phyloP scores from a whole-genome alignment of 1,139 yeast genomes.

The Eremothecium gossypii region DNA sequence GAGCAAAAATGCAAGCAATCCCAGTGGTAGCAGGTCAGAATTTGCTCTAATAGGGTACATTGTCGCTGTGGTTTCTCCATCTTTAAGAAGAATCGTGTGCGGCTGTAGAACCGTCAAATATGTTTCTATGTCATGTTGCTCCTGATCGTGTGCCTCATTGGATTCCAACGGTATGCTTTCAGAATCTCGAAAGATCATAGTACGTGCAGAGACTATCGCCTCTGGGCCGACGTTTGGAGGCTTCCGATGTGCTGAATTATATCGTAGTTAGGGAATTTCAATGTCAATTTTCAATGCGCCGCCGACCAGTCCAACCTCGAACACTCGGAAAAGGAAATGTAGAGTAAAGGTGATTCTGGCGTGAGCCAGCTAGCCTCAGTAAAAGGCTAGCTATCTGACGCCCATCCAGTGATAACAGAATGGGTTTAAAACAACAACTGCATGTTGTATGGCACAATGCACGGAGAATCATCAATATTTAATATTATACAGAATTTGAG shows the following conservation, averaged over 20 bases:
- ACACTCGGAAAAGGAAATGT: no score
- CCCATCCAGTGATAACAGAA: no score
- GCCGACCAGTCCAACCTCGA: no score
- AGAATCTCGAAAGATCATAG: constrained; percentile 1
- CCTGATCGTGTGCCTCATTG: not conserved
- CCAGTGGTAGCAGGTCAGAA: constrained; percentile 56
- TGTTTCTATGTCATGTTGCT: not conserved
- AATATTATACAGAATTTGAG: no score
- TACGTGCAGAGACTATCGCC: not conserved
- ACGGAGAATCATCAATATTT: no score
- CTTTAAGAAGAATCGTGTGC: constrained; percentile 65
- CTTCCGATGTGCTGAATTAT: not conserved
- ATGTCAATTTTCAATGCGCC: no score
- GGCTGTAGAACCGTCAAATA: constrained; percentile 25
- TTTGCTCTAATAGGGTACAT: constrained; percentile 69
- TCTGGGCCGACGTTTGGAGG: not conserved
- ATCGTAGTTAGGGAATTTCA: constrained; percentile 1
- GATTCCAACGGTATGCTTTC: not conserved
- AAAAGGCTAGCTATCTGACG: no score
- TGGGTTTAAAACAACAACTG: no score
- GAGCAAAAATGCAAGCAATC: constrained; percentile 67
- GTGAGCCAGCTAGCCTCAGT: no score
- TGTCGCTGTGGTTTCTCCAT: constrained; percentile 87
- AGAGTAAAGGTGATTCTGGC: no score
- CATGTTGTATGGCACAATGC: no score